phyloP scores from a whole-genome alignment of 2,329 filamentous ascomycete genomes.

The Parastagonospora avenae region DNA sequence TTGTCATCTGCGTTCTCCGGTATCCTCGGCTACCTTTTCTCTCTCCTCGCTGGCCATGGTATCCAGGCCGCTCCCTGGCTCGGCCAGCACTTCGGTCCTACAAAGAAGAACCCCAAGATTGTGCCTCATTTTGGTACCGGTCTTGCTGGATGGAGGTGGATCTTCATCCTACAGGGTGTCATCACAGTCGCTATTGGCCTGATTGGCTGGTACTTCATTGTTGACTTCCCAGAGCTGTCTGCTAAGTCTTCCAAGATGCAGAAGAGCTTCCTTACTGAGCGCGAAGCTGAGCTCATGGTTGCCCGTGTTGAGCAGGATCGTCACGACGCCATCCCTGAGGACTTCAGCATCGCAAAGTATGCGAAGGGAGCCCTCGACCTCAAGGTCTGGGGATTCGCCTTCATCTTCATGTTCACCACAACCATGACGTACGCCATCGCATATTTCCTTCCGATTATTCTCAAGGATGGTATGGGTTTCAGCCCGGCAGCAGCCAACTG shows the following conservation, averaged over 20 bases:
- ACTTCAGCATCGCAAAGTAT: conserved; percentile 29
- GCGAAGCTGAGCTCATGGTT: conserved; percentile 35
- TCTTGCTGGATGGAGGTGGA: conserved; percentile 35
- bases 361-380: conserved; percentile 22
- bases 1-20: conserved; percentile 30
- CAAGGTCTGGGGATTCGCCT: conserved; percentile 29
- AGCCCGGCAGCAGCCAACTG: conserved; percentile 30
- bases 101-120: conserved; percentile 26
- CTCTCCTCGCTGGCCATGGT: conserved; percentile 56
- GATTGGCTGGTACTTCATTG: conserved; percentile 29
- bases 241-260: conserved; percentile 20
- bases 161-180: conserved; percentile 31
- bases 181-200: conserved; percentile 26
- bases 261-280: conserved; percentile 32
- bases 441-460: conserved; percentile 37
- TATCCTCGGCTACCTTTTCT: conserved; percentile 44
- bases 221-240: conserved; percentile 35
- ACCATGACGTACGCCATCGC: conserved; percentile 37
- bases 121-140: conserved; percentile 38
- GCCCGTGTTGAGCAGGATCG: conserved; percentile 35
- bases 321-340: conserved; percentile 33
- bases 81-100: conserved; percentile 39
- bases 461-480: conserved; percentile 38
- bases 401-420: conserved; percentile 29
- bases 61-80: conserved; percentile 29